Percentiles rank a stretch among this genome's conserved stretches.
Evolutionary conservation across 2,329 filamentous ascomycete genomes (phyloP).

Genomic region (Aureobasidium sp.): DNA sequence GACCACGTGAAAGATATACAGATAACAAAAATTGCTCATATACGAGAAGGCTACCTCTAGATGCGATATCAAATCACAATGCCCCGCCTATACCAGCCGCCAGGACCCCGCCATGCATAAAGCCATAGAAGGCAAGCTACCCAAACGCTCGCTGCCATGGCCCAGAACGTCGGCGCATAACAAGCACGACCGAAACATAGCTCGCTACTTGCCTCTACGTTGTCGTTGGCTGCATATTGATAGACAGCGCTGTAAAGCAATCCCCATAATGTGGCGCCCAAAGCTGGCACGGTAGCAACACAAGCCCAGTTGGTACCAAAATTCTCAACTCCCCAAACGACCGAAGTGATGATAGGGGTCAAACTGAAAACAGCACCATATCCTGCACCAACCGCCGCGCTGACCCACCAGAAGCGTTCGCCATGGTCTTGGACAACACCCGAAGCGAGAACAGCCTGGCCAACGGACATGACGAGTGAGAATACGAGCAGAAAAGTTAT

Average conservation of each 20-base stretch:
- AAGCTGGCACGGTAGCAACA: constrained; percentile 80
- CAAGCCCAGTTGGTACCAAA: constrained; percentile 98
- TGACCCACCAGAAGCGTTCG: constrained; percentile 77
- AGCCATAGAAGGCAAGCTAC: constrained; percentile 62
- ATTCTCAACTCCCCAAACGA: constrained; percentile 98
- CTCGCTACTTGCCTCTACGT: constrained; percentile 36
- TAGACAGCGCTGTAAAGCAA: constrained; percentile 79
- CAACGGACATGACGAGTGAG: constrained; percentile 60
- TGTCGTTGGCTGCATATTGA: constrained; percentile 50
- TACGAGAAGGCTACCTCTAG: not conserved
- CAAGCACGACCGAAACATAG: constrained; percentile 77
- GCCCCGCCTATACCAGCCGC: constrained; percentile 8
- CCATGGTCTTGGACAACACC: constrained; percentile 66
- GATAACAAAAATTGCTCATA: not conserved
- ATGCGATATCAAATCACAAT: constrained; percentile 3
- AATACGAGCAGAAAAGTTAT: constrained; percentile 71
- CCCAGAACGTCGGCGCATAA: constrained; percentile 78
- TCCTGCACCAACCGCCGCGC: constrained; percentile 74
- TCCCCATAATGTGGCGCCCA: constrained; percentile 84
- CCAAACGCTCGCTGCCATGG: constrained; percentile 73
- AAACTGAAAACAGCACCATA: constrained; percentile 89
- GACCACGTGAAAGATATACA: not conserved
- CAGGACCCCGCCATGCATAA: constrained; percentile 69
- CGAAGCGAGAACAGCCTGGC: constrained; percentile 68
- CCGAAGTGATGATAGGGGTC: constrained; percentile 85